Evolutionary conservation across 345 rosid species (phyloP).

Genomic region (Cardamine chenopodiifolia): DNA sequence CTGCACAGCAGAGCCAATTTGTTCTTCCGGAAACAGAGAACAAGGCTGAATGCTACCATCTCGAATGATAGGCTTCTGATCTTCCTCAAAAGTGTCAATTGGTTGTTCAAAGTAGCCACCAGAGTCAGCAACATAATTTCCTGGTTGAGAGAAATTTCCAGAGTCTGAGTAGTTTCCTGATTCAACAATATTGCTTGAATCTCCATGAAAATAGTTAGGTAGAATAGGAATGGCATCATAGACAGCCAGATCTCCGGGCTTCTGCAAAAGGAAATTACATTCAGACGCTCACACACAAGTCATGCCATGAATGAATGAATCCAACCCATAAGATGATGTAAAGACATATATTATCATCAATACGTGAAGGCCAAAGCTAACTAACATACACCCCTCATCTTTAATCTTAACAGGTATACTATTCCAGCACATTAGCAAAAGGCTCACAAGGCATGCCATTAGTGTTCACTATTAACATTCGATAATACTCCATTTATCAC

Average conservation of each 20-base stretch:
- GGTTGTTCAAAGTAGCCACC: conserved; percentile 40
- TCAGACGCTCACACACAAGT: not conserved
- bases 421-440: not conserved
- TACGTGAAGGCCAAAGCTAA: conserved; percentile 6
- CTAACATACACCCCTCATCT: not conserved
- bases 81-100: conserved; percentile 50
- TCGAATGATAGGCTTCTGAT: conserved; percentile 56
- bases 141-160: conserved; percentile 34
- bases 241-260: conserved; percentile 43
- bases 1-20: conserved; percentile 47
- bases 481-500: not conserved
- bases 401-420: not conserved
- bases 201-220: conserved; percentile 56
- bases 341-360: conserved; percentile 3
- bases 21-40: conserved; percentile 46
- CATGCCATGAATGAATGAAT: conserved; percentile 7
- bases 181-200: conserved; percentile 58
- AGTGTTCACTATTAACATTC: not conserved
- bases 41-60: conserved; percentile 45
- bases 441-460: conserved; percentile 1
- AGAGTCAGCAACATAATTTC: conserved; percentile 39
- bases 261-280: conserved; percentile 46
- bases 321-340: not conserved
- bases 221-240: conserved; percentile 51
- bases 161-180: conserved; percentile 40